Conservation (phyloP, 2,329 filamentous ascomycete species). For the Botrytis porri region DNA sequence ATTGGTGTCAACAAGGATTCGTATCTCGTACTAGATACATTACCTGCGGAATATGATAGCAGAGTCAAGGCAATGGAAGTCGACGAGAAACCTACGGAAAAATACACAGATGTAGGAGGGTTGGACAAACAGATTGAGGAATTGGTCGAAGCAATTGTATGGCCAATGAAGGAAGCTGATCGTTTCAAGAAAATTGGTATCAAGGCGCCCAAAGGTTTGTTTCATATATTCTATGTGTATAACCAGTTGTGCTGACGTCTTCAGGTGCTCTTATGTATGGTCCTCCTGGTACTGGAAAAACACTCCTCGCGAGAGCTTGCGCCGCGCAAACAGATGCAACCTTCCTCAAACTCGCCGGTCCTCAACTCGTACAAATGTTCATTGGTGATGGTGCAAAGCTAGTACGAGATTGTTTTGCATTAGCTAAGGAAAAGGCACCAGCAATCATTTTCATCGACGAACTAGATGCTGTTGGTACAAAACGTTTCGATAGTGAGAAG, state of each 20-base stretch:
- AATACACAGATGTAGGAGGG: slow-evolving; percentile 96
- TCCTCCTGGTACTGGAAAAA: slow-evolving; percentile 86
- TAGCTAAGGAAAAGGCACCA: slow-evolving; percentile 97
- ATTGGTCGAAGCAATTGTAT: slow-evolving; percentile 95
- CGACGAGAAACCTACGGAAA: slow-evolving; percentile 98
- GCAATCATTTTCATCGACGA: slow-evolving; percentile 99
- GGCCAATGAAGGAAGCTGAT: slow-evolving; percentile 99
- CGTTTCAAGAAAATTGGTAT: slow-evolving; percentile 99
- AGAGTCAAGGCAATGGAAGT: slow-evolving; percentile 99
- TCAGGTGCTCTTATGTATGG: slow-evolving; percentile 97
- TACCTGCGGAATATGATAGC: slow-evolving; percentile 97
- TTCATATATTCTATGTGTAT: slow-evolving; percentile 26
- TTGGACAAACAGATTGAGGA: slow-evolving; percentile 99
- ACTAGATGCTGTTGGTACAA: slow-evolving; percentile 95
- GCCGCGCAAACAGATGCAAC: slow-evolving; percentile 97
- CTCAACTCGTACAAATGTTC: slow-evolving; percentile 99
- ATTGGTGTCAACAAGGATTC: slow-evolving; percentile 99
- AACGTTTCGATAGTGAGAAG: slow-evolving; percentile 98
- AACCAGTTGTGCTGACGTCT: slow-evolving; percentile 19
- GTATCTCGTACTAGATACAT: slow-evolving; percentile 92
- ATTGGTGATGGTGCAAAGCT: slow-evolving; percentile 98
- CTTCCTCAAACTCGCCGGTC: slow-evolving; percentile 96
- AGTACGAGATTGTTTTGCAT: slow-evolving; percentile 93
- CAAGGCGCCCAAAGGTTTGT: slow-evolving; percentile 93
- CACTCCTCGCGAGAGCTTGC: slow-evolving; percentile 88